Conservation (phyloP, 352 stramenopile genomes). For the Globisporangium uncinulatum region DNA sequence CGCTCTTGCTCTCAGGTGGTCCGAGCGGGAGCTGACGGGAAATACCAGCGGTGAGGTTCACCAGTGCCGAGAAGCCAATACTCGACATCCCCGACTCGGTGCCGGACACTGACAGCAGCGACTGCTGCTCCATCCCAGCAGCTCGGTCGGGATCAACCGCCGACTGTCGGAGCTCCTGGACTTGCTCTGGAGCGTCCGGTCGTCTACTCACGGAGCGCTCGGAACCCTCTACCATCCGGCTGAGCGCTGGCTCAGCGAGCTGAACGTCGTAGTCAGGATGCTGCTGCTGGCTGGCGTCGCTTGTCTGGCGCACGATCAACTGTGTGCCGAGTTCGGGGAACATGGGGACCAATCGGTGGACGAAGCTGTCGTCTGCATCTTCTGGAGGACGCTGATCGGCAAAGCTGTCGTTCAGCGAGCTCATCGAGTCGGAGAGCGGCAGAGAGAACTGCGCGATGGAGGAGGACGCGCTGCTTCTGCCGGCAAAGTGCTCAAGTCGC, state of each 20-base stretch:
- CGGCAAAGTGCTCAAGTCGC: constrained; percentile 7
- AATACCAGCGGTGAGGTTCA: constrained; percentile 29
- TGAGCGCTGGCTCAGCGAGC: constrained; percentile 26
- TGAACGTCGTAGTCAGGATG: constrained; percentile 32
- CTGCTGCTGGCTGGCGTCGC: background rate
- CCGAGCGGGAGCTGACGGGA: constrained; percentile 6
- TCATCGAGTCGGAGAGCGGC: constrained; percentile 52
- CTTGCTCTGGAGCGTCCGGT: background rate
- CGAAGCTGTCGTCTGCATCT: constrained; percentile 32
- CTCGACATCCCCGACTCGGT: constrained; percentile 39
- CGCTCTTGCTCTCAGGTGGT: no score
- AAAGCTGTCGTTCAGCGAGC: constrained; percentile 52
- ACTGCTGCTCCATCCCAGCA: constrained; percentile 9
- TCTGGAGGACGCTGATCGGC: constrained; percentile 10
- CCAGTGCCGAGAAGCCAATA: constrained; percentile 37
- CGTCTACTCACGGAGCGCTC: constrained; percentile 4
- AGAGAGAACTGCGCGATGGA: constrained; percentile 45
- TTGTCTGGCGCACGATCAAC: constrained; percentile 2
- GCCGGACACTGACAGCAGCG: constrained; percentile 18
- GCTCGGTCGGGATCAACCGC: background rate
- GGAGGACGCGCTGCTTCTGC: constrained; percentile 12
- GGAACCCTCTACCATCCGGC: constrained; percentile 16
- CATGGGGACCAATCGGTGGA: constrained; percentile 60
- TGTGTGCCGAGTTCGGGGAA: constrained; percentile 25
- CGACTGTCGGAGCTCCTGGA: background rate